A percentile compares a stretch with the other conserved stretches of the same genome.
These are phyloP conservation scores for Cucumis hystrix DNA, from an alignment of 306 rosid genomes.

Conservation along the genomic window DNA sequence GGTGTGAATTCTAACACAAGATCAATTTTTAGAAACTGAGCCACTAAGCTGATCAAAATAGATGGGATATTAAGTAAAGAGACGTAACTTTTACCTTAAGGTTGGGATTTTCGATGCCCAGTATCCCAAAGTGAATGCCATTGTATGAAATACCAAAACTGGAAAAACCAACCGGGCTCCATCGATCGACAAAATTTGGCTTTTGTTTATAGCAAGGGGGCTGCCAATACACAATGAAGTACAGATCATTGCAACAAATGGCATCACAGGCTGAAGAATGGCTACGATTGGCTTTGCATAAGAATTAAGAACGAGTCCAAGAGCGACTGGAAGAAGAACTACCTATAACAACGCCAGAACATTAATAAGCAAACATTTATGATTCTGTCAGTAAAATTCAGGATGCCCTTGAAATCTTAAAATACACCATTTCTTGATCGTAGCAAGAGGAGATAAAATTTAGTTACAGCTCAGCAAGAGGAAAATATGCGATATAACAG, in stretches of 20 bases:
- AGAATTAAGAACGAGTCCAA: constrained; percentile 84
- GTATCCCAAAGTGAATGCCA: constrained; percentile 71
- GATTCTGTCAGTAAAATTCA: neutral
- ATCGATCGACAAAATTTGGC: constrained; percentile 58
- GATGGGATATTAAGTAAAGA: neutral
- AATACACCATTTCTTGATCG: neutral
- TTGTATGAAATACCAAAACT: constrained; percentile 52
- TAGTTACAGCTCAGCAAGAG: neutral
- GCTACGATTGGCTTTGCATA: constrained; percentile 80
- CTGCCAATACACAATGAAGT: constrained; percentile 95
- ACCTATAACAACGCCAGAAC: constrained; percentile 31
- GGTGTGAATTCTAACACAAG: too few species aligned
- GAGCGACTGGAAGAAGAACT: constrained; percentile 70
- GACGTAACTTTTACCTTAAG: constrained; percentile 43
- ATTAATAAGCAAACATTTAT: neutral
- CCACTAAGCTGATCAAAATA: neutral
- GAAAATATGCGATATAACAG: neutral
- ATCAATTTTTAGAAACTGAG: neutral
- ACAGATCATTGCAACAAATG: constrained; percentile 87
- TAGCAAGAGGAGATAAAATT: neutral
- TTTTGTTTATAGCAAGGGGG: constrained; percentile 78
- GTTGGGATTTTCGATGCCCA: constrained; percentile 67
- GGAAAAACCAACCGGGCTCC: constrained; percentile 76
- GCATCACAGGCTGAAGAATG: constrained; percentile 79
- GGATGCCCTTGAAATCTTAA: neutral